These are phyloP conservation scores for Cerrena zonata DNA, from an alignment of 1,284 basidiomycete genomes.

Conservation along the genomic window DNA sequence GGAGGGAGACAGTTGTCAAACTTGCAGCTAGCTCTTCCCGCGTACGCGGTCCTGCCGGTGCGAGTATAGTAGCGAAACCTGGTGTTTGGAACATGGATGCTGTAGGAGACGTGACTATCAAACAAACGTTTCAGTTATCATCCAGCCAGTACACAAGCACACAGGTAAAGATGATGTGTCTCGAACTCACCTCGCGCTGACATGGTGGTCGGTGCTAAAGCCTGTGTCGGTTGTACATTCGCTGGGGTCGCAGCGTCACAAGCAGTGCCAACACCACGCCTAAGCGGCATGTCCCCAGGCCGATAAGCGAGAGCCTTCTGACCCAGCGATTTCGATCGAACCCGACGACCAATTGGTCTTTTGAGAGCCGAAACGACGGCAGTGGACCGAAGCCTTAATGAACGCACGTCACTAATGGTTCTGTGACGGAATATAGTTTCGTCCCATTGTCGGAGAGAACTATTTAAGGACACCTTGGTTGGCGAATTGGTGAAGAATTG, in stretches of 20 bases:
- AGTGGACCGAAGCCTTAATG: slow-evolving; percentile 18
- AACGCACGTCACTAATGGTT: slow-evolving; percentile 19
- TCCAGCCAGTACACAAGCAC: neutral
- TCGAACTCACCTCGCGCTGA: neutral
- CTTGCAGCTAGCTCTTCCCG: slow-evolving; percentile 17
- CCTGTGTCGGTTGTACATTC: neutral
- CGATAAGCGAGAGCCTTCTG: neutral
- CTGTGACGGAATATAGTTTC: slow-evolving; percentile 7
- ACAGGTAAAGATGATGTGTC: too few relatives aligned
- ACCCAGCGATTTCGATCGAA: slow-evolving; percentile 11
- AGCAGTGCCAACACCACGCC: neutral
- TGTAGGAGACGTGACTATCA: neutral
- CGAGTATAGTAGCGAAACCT: slow-evolving; percentile 17
- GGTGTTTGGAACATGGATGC: neutral
- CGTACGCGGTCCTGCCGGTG: slow-evolving; percentile 12
- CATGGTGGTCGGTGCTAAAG: neutral
- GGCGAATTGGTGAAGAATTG: slow-evolving; percentile 19
- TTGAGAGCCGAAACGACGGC: slow-evolving; percentile 14
- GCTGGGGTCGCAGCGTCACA: neutral
- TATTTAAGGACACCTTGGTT: slow-evolving; percentile 15
- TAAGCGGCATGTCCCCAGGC: neutral
- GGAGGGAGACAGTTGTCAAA: slow-evolving; percentile 16
- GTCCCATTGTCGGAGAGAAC: slow-evolving; percentile 4
- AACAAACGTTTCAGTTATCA: neutral
- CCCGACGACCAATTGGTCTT: slow-evolving; percentile 8